Conservation (phyloP, 2,329 filamentous ascomycete species). For the Fusarium guadeloupense region DNA sequence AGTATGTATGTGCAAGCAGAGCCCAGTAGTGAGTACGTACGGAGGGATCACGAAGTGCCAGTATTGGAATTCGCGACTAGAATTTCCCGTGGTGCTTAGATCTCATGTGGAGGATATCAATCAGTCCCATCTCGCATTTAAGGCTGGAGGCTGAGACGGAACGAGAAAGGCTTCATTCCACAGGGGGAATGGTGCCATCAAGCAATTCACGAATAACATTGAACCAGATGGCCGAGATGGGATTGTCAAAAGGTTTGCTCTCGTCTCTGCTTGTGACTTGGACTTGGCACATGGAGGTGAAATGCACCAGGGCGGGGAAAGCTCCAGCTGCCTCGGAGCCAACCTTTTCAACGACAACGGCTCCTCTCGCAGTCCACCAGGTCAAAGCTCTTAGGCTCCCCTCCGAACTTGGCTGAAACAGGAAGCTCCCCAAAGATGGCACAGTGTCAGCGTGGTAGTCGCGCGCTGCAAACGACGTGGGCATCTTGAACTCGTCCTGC, state of each 20-base stretch:
- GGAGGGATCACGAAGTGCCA: background rate
- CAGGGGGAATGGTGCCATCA: slow-evolving; percentile 40
- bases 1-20: slow-evolving; percentile 1
- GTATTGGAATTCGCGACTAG: background rate
- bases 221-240: slow-evolving; percentile 41
- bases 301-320: slow-evolving; percentile 38
- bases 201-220: slow-evolving; percentile 41
- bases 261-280: slow-evolving; percentile 23
- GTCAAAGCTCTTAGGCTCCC: slow-evolving; percentile 19
- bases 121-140: slow-evolving; percentile 42
- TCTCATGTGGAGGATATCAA: slow-evolving; percentile 35
- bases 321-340: slow-evolving; percentile 21
- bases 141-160: slow-evolving; percentile 42
- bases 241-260: slow-evolving; percentile 34
- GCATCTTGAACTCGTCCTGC: slow-evolving; percentile 7
- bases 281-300: slow-evolving; percentile 35
- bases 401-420: slow-evolving; percentile 34
- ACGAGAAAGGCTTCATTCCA: slow-evolving; percentile 42
- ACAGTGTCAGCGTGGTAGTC: slow-evolving; percentile 33
- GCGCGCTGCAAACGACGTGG: slow-evolving; percentile 4
- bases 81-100: slow-evolving; percentile 3
- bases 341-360: slow-evolving; percentile 29
- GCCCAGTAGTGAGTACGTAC: background rate
- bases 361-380: slow-evolving; percentile 16
- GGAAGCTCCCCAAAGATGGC: slow-evolving; percentile 39